phyloP scores from a whole-genome alignment of 148 eudicot species.

The Oxyria digyna region DNA sequence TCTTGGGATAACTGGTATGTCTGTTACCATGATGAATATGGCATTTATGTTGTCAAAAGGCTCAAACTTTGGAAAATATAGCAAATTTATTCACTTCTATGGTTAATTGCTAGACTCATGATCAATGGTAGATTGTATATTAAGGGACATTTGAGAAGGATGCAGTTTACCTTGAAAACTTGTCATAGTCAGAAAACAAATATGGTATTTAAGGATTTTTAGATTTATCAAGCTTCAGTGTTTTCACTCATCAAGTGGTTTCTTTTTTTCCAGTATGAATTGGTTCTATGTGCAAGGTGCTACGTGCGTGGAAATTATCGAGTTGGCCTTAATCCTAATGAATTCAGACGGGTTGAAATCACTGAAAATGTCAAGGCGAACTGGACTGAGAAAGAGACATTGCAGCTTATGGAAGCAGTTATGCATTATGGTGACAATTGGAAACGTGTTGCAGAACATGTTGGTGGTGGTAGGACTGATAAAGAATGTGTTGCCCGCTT shows the following conservation, averaged over 20 bases:
- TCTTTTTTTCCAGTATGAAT: slow-evolving; percentile 46
- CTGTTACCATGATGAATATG: neutral
- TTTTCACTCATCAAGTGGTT: neutral
- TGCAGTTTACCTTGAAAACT: neutral
- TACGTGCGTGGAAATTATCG: slow-evolving; percentile 65
- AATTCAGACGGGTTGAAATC: slow-evolving; percentile 86
- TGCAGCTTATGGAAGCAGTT: slow-evolving; percentile 76
- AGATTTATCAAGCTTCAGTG: neutral
- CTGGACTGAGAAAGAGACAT: slow-evolving; percentile 86
- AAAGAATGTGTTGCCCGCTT: slow-evolving; percentile 80
- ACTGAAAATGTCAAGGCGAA: slow-evolving; percentile 60
- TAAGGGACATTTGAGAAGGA: too few relatives aligned
- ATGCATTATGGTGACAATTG: slow-evolving; percentile 93
- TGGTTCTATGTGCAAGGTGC: slow-evolving; percentile 91
- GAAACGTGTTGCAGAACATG: slow-evolving; percentile 78
- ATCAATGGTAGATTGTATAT: too few relatives aligned
- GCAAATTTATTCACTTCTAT: neutral
- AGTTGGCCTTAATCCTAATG: slow-evolving; percentile 46
- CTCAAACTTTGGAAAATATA: neutral
- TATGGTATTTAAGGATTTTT: neutral
- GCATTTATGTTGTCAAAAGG: neutral
- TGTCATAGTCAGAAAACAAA: neutral
- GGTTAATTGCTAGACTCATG: neutral
- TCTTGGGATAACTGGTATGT: neutral
- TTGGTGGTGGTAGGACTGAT: slow-evolving; percentile 65